These are phyloP conservation scores for Aurifilum marmelostoma DNA, from an alignment of 2,329 filamentous ascomycete genomes.

Conservation along the genomic window DNA sequence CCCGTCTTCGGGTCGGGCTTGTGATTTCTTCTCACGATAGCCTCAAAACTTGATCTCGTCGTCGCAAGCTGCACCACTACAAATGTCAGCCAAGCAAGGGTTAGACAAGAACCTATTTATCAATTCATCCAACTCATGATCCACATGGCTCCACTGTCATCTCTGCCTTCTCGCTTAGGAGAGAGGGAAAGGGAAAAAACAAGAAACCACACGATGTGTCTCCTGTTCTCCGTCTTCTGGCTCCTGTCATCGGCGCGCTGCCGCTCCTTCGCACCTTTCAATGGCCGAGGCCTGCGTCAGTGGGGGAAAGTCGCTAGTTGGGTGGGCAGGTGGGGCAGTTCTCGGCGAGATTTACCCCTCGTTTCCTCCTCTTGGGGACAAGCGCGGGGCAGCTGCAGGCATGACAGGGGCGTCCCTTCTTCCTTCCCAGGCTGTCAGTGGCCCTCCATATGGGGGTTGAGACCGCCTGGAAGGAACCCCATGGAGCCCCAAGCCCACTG, in stretches of 20 bases:
- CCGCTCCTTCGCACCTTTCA: not conserved
- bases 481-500: not conserved
- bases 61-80: not conserved
- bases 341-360: slow-evolving; percentile 27
- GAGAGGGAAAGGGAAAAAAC: not conserved
- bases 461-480: not conserved
- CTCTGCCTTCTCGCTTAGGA: not conserved
- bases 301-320: not conserved
- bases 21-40: not conserved
- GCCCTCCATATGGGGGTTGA: not conserved
- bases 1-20: not conserved
- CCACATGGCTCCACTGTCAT: not conserved
- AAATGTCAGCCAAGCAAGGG: not conserved
- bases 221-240: not conserved
- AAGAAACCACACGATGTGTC: not conserved
- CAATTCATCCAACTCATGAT: not conserved
- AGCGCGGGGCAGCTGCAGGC: slow-evolving; percentile 9
- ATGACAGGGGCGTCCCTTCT: not conserved
- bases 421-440: no score
- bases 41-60: not conserved
- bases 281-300: not conserved
- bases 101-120: not conserved
- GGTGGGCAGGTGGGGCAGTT: slow-evolving; percentile 11
- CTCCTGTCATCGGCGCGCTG: not conserved
- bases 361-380: not conserved